Base-by-base conservation (phyloP, 352 stramenopile species). In the Phytophthora pinifolia region DNA sequence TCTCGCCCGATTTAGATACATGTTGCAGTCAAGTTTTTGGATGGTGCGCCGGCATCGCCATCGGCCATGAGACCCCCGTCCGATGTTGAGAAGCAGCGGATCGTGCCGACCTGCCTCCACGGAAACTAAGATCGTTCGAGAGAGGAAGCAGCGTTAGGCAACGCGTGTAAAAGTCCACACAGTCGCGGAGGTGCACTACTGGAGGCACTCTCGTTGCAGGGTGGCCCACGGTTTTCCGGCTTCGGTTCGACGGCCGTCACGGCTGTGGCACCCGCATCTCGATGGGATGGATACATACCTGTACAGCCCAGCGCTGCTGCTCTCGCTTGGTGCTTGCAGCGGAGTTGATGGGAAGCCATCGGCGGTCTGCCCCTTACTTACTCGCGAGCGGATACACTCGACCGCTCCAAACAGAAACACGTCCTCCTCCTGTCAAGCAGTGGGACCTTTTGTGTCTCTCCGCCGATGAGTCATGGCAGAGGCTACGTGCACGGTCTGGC, bases 401-500 rank as follows among this genome's bases (percentile, higher is more conserved):
- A 69, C 27, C 51, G 35, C 15, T 9, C 20, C 46, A 53, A 52
- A 69, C 59, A 64, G 59, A 54, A 60, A 58, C 33, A 35, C 7
- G 46, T 65, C 41, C 54, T 57, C 54, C 48, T 69, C 54, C 47
- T 43, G 44, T 69, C 61, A 69, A 65, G 38, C 9, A 60, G 61
- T 69, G 48, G 61, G 30, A 69, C 38, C 9, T 32, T 20, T 42
- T 35, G 46, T n/a, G n/a, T n/a, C n/a, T n/a, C n/a, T n/a, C n/a
- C n/a, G n/a, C n/a, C n/a, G n/a, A n/a, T n/a, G n/a, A n/a, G n/a
- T n/a, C n/a, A n/a, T n/a, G n/a, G n/a, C n/a, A n/a, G n/a, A n/a
- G n/a, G n/a, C n/a, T n/a, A n/a, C n/a, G n/a, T n/a, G n/a, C n/a
- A n/a, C n/a, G n/a, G n/a, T n/a, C n/a, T n/a, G n/a, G n/a, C n/a